Conservation (phyloP, 1,284 basidiomycete species). For the Salmacisia buchloeana region DNA sequence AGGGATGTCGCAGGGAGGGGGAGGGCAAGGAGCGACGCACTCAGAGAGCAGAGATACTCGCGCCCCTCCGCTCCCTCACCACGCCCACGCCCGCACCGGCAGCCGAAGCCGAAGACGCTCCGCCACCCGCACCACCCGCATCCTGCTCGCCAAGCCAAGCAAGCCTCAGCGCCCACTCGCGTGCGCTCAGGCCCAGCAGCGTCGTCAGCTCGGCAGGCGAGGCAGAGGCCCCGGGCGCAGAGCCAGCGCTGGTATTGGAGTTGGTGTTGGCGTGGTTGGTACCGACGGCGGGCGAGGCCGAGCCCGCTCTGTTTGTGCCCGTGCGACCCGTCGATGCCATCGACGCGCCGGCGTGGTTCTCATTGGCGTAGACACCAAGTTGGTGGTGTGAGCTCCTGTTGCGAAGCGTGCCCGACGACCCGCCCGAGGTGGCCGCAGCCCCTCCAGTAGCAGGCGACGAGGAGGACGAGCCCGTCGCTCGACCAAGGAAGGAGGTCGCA, state of each 20-base stretch:
- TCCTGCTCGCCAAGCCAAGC: slow-evolving; percentile 3
- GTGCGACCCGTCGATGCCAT: no score
- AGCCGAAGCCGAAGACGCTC: no score
- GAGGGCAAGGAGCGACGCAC: no score
- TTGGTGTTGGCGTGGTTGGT: background rate
- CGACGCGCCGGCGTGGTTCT: no score
- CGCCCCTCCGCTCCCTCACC: background rate
- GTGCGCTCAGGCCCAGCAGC: background rate
- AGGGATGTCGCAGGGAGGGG: no score
- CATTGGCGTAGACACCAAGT: no score
- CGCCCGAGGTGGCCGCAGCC: background rate
- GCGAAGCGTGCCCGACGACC: no score
- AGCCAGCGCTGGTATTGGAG: background rate
- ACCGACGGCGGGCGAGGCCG: background rate
- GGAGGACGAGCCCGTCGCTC: no score
- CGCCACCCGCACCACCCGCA: background rate
- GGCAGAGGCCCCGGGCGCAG: background rate
- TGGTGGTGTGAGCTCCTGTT: no score
- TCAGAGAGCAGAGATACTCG: background rate
- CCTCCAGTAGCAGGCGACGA: background rate
- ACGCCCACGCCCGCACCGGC: background rate
- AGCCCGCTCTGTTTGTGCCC: no score
- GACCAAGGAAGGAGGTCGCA: background rate
- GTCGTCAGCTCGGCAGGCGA: background rate
- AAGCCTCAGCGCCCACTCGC: slow-evolving; percentile 1